Base-by-base conservation (phyloP, 345 rosid genomes). In the Bruguiera parviflora region DNA sequence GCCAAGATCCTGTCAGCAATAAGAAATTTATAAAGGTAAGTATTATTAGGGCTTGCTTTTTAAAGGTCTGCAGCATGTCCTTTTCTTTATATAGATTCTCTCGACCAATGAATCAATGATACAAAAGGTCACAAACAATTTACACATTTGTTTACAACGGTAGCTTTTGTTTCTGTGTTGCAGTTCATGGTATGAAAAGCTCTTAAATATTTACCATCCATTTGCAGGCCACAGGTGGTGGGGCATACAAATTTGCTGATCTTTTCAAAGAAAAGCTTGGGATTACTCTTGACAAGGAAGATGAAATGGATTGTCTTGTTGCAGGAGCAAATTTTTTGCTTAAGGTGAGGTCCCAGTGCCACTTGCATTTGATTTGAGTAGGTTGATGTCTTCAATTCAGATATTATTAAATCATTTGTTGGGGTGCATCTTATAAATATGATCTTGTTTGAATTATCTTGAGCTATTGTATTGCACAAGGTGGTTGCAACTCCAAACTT, bases 301-400 rank as follows among this genome's bases (percentile, higher is more conserved):
- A 90, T 83, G 99, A 95, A 79, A 95, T 95, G 99, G 81, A 92
- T 75, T 95, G 99, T 73, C 96, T 95, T 68, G 99, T 95, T 60
- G 88, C 99, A 39, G 99, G 99, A 67, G 98, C 99, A 53, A 92
- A 95, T 82, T 95, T 95, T 82, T 80, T 95, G 81, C 99, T 92
- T 65, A 95, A 95, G 92, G 98, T 90, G 59, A 56, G 59, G 25
- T 27, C 58, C 65, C 71, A 66, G 39, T 63, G 53, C 58, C 70
- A 19, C 51, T 11, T 59, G 27, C 67, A 47, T 68, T 53, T 62
- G 28, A 29, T 66, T 47, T 73, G 51, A 52, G n/a, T 37, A 53
- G 29, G 39, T 28, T 49, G 31, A n/a, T 43, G 33, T 18, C 16
- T 58, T 37, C 18, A 27, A 13, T 60, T 20, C 52, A n/a, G 29